Conservation (phyloP, 2,329 filamentous ascomycete genomes). For the Epichloe hybrida region DNA sequence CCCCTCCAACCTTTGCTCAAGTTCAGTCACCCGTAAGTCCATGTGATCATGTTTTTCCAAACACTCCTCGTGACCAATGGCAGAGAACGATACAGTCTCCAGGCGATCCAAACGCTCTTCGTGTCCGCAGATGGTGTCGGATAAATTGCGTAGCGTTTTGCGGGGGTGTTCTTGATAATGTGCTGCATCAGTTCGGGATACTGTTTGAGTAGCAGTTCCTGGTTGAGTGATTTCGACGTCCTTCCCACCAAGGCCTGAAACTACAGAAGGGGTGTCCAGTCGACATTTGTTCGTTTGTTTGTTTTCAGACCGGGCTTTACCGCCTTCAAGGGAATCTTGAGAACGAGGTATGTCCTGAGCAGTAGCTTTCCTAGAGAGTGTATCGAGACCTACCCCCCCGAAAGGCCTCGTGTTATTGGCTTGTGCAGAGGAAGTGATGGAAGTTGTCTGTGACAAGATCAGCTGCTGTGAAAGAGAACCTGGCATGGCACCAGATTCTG, state of each 20-base stretch:
- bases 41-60: constrained; percentile 52
- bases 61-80: constrained; percentile 52
- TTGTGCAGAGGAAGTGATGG: constrained; percentile 36
- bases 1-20: constrained; percentile 51
- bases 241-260: constrained; percentile 9
- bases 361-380: constrained; percentile 19
- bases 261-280: constrained; percentile 14
- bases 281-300: constrained; percentile 8
- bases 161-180: constrained; percentile 13
- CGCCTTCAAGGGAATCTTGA: constrained; percentile 17
- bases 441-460: constrained; percentile 37
- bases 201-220: constrained; percentile 15
- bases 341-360: constrained; percentile 17
- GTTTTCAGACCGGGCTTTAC: not conserved
- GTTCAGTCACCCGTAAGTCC: constrained; percentile 54
- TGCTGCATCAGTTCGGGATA: constrained; percentile 12
- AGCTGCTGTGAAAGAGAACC: constrained; percentile 37
- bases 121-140: constrained; percentile 43
- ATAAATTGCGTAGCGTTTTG: constrained; percentile 30
- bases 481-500: constrained; percentile 19
- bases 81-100: constrained; percentile 57
- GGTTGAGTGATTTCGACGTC: constrained; percentile 7
- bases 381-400: constrained; percentile 42
- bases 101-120: constrained; percentile 53
- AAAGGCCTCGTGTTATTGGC: constrained; percentile 41